Evolutionary conservation across 352 stramenopile species (phyloP), one percentile per base, ranked within the genome.

Genomic region (Poterioochromonas sp.): DNA sequence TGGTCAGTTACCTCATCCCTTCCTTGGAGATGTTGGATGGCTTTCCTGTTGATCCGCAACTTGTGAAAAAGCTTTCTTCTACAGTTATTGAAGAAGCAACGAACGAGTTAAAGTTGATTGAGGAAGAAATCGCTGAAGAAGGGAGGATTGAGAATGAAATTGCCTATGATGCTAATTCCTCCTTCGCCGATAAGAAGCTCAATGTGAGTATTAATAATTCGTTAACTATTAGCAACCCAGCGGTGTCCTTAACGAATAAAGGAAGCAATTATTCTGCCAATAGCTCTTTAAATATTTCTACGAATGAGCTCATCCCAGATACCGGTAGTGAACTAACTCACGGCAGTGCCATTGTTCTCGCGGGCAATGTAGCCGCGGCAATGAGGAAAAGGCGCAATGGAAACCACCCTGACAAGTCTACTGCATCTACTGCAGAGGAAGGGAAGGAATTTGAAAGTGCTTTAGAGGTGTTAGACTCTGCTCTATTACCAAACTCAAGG

Each of bases 301-400:
- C 62, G 62, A 8, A 44, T 11, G 65, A 35, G 15, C 5, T 34
- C 22, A 37, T 60, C 26, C 64, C 77, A 37, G 49, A 82, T 40
- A 80, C 71, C 0, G 86, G 87, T 29, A 93, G 88, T 65, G 88
- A 86, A 15, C 81, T 94, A n/a, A 94, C 90, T 1, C 90, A 94
- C 79, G 90, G 90, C 47, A 91, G 87, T 0, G 86, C 90, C 65
- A 90, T 93, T 41, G 88, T 93, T 0, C 92, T 94, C 82, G 89
- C 90, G 0, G 90, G 90, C 54, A 93, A 93, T 79, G 86, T 93
- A n/a, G 91, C 88, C 0, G 92, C 88, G 32, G 86, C 89, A 0
- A 77, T 93, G 69, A 86, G 89, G 18, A 84, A 88, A 2, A 87
- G 90, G 18, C 12, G 32, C 15, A 47, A 26, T 15, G 47, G 47